Evolutionary conservation across 768 basidiomycete species (phyloP).

Genomic region (Phallus indusiatus): DNA sequence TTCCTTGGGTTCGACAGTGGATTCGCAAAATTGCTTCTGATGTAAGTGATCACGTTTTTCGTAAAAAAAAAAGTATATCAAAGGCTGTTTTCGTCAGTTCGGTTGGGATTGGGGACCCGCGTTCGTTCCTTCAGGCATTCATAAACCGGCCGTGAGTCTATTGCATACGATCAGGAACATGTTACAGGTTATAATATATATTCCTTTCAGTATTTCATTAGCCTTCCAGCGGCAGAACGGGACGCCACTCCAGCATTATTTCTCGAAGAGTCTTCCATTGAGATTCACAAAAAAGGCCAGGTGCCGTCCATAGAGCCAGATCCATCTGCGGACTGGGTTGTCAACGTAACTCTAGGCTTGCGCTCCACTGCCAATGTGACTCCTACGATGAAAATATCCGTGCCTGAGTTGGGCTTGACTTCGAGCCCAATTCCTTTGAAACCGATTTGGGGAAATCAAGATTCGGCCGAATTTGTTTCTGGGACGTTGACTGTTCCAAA

Average conservation of each 20-base stretch:
- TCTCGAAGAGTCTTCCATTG: constrained; percentile 43
- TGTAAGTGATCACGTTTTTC: neutral
- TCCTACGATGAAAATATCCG: constrained; percentile 32
- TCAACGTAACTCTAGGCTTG: constrained; percentile 43
- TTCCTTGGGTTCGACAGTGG: constrained; percentile 37
- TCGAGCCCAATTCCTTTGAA: constrained; percentile 25
- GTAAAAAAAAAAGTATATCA: neutral
- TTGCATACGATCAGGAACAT: neutral
- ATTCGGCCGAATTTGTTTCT: constrained; percentile 30
- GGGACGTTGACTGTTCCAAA: constrained; percentile 39
- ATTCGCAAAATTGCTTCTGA: constrained; percentile 44
- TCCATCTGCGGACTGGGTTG: constrained; percentile 43
- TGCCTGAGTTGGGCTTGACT: constrained; percentile 37
- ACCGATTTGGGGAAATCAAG: constrained; percentile 17
- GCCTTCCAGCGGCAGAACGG: neutral
- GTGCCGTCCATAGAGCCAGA: constrained; percentile 34
- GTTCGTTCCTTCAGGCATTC: constrained; percentile 45
- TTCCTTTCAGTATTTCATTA: constrained; percentile 2
- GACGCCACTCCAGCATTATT: constrained; percentile 24
- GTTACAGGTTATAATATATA: neutral
- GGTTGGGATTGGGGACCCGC: constrained; percentile 61
- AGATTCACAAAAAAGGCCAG: constrained; percentile 46
- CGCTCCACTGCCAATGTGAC: constrained; percentile 31
- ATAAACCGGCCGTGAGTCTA: constrained; percentile 34
- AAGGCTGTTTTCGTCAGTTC: constrained; percentile 20